Evolutionary conservation across 768 basidiomycete species (phyloP), one percentile per base, ranked within the genome.

Genomic region (Agrocybe praecox): DNA sequence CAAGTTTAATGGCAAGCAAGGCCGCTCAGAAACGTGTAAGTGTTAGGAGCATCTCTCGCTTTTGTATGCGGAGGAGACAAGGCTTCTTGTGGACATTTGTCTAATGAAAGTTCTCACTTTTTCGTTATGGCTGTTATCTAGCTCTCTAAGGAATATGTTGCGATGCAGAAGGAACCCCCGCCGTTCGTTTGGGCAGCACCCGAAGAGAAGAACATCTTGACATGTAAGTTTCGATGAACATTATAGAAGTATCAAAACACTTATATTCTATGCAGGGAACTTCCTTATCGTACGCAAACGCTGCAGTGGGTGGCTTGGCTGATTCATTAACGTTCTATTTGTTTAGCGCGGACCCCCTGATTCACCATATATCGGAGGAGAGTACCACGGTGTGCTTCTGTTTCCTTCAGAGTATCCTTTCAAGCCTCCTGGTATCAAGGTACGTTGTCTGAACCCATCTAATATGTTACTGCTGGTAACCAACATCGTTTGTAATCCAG

Each of bases 151-250:
- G 96, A 98, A 78, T 95, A 89, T 74, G 84, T 91, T 65, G 78
- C 83, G 48, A 96, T 98, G 92, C 94, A 96, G 75, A 89, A 77
- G 67, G 88, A 91, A 58, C 94, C 96, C 14, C 96, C 96, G 1
- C 96, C 96, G 58, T 98, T 95, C 72, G 88, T 98, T 19, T 96
- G 92, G 89, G 96, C 96, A 36, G 83, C 82, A 26, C 96, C 96
- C 14, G 95, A 97, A 66, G 96, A 98, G 83, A 95, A 95, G 87
- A 96, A 98, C 72, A 96, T 98, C 65, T 72, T 98, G 49, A 94
- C 85, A 53, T 98, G 95, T 97, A 70, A 74, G 94, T 80, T 18
- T 32, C 42, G 22, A 43, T 44, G 34, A 11, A 17, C 26, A 26
- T 34, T 19, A 17, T 18, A 18, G 1, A 18, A 47, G 36, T 46